Evolutionary conservation across 1,284 basidiomycete species (phyloP), one percentile per base, ranked within the genome.

Genomic region (Dichomitus squalens): DNA sequence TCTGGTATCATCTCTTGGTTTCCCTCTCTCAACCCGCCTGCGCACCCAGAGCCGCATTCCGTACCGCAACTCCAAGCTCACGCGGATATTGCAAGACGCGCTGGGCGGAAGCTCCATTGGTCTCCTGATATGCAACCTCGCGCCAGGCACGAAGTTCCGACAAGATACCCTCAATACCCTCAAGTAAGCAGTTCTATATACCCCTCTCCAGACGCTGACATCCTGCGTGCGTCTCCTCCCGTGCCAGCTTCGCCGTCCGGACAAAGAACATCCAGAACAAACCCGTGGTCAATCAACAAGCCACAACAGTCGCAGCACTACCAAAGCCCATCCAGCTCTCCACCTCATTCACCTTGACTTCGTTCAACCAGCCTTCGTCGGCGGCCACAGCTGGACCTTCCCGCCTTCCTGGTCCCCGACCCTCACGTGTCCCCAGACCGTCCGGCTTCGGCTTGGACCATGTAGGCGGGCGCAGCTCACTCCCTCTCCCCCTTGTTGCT

Each of bases 131-230:
- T 93, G 92, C 71, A 93, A 93, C 66, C 74, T 95, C 7, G 90
- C 92, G 2, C 92, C 93, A 11, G 90, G 90, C 0, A 75, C 75
- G 21, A 91, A 86, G 69, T 93, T 92, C 64, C 78, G 90, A 54
- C 85, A 90, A 68, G 92, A 94, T 72, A 92, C 90, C 2, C 76
- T 93, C 29, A 93, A 93, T 69, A 93, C 92, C 2, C 77, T 94
- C 21, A 91, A 92, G 90, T 92, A 64, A 41, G 80, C 47, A 16
- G 34, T 27, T 25, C 9, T 31, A 12, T 9, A 51, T 57, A 11
- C 35, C 50, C 52, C 23, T 31, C 57, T 16, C 29, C 20, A 11
- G 11, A 18, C 34, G 16, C 16, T 20, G 27, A 27, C 7, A 6
- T 14, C 44, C 20, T 25, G 49, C 44, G 43, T 34, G 49, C 34